Conservation (phyloP, 2,329 filamentous ascomycete genomes). For the Coleophoma crateriformis region DNA sequence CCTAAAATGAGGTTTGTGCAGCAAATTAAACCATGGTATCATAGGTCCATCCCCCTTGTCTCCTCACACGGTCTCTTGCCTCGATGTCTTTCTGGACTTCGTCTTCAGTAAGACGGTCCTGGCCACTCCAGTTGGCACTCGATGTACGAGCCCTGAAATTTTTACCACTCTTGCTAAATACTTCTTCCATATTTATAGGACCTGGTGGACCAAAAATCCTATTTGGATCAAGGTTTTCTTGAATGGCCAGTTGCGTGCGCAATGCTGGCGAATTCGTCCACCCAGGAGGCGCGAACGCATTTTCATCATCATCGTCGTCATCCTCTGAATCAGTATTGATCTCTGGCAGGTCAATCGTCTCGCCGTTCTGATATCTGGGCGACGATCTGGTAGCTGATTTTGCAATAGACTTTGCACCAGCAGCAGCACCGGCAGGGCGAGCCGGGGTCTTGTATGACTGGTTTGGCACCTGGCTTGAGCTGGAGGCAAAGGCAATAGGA, state of each 20-base stretch:
- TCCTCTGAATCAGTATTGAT: constrained; percentile 94
- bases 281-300: constrained; percentile 60
- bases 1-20: neutral
- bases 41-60: constrained; percentile 83
- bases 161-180: constrained; percentile 78
- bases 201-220: constrained; percentile 84
- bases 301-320: constrained; percentile 61
- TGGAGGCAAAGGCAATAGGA: constrained; percentile 83
- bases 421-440: constrained; percentile 39
- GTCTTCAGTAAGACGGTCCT: constrained; percentile 79
- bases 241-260: constrained; percentile 65
- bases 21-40: constrained; percentile 23
- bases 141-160: constrained; percentile 89
- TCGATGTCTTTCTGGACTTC: constrained; percentile 78
- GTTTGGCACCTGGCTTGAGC: constrained; percentile 46
- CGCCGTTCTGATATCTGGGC: constrained; percentile 81
- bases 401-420: constrained; percentile 21
- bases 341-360: constrained; percentile 86
- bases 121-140: constrained; percentile 87
- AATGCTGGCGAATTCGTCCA: constrained; percentile 91
- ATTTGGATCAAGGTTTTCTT: constrained; percentile 81
- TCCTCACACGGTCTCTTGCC: constrained; percentile 70
- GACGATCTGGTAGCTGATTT: constrained; percentile 66
- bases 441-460: constrained; percentile 65
- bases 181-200: constrained; percentile 91